Base-by-base conservation (phyloP, 2,329 filamentous ascomycete species). In the Pseudogymnoascus sp. region DNA sequence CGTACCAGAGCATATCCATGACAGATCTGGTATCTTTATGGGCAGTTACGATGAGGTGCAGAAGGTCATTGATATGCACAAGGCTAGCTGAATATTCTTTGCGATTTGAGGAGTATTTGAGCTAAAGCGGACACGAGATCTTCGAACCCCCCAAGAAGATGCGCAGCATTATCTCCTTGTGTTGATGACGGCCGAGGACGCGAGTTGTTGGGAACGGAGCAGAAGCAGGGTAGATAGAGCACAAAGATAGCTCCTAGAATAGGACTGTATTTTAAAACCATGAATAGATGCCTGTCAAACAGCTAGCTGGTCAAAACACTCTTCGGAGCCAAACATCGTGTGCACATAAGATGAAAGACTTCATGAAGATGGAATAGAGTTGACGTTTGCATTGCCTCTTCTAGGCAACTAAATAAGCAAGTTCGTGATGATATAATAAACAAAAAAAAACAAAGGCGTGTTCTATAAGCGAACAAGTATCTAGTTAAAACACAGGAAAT, bases 21-120 rank as follows among this genome's bases (percentile, higher is more conserved):
- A 99, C 79, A 86, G 88, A 73, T 93, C 92, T 18, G 95, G 95
- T 69, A 97, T 99, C 73, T 99, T 96, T 79, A 84, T 99, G 81
- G 95, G 95, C 68, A 96, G 92, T 71, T 91, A 89, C 70, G 90
- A 96, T 67, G 95, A 99, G 80, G 84, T 99, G 59, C 91, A 97
- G 80, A 97, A 96, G 82, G 91, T 97, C 69, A 96, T 62, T 31
- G 62, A 61, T n/a, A 12, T 63, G 5, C 62, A 63, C 40, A 63
- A 63, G 59, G 12, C 18, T 14, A 36, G 28, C 50, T 56, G 50
- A 56, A 34, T 34, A 18, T 34, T 8, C 23, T 28, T 34, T 28
- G 28, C 4, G 10, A 21, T 34, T 12, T 56, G 16, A 18, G 50
- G 28, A 34, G 50, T 56, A 21, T 56, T 56, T 56, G 28, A 36